These are phyloP conservation scores for Actinomortierella ambigua DNA, from an alignment of 371 early-diverging fungal genomes.

Conservation along the genomic window DNA sequence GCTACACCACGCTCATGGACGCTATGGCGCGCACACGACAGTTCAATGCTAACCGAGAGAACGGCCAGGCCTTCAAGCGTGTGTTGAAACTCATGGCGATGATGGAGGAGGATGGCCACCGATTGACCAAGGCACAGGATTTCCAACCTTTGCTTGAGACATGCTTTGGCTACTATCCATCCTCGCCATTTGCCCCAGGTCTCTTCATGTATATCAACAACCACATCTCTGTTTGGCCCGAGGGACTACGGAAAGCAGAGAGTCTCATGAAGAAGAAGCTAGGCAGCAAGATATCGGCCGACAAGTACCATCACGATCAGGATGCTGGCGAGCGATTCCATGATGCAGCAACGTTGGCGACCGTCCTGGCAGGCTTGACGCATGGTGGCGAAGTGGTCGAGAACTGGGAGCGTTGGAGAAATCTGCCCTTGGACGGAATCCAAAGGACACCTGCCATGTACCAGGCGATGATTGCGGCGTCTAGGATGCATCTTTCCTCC, in stretches of 20 bases:
- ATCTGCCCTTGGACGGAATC: constrained; percentile 25
- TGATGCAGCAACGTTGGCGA: constrained; percentile 25
- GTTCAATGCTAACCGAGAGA: constrained; percentile 14
- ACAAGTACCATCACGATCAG: too few species aligned
- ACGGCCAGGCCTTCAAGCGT: constrained; percentile 6
- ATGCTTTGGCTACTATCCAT: constrained; percentile 31
- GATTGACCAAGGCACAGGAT: constrained; percentile 15
- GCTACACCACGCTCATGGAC: constrained; percentile 32
- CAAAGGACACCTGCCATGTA: constrained; percentile 31
- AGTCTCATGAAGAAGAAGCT: constrained; percentile 20
- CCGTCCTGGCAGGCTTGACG: constrained; percentile 30
- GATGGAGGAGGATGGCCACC: constrained; percentile 13
- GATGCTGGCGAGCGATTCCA: constrained; percentile 14
- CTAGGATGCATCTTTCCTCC: constrained; percentile 24
- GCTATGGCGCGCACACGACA: constrained; percentile 34
- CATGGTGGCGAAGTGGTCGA: constrained; percentile 31
- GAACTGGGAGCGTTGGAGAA: constrained; percentile 30
- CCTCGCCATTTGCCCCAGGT: constrained; percentile 29
- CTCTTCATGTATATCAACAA: constrained; percentile 43
- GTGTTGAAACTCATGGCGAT: constrained; percentile 23
- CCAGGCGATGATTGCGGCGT: constrained; percentile 38
- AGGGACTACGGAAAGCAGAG: constrained; percentile 18
- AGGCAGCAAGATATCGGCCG: neutral
- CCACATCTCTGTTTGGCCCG: constrained; percentile 15
- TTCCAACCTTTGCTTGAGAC: constrained; percentile 34